Evolutionary conservation across 129 eudicot species (phyloP), one percentile per base, ranked within the genome.

Genomic region (Arctium lappa): DNA sequence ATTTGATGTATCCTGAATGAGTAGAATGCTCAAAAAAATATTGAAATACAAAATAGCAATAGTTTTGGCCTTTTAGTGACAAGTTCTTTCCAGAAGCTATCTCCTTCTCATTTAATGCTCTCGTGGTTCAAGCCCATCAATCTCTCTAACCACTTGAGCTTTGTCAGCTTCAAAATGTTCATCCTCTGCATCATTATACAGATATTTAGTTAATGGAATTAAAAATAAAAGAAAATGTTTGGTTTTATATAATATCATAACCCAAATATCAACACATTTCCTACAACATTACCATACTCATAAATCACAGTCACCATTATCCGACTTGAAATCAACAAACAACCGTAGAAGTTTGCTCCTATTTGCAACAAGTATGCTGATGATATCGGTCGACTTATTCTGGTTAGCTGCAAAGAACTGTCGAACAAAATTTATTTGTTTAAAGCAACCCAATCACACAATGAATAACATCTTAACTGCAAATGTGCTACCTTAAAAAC

Each of bases 81-180:
- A 22, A 22, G 0, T 22, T 22, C 27, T 22, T 22, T 22, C 27
- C 27, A 22, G 27, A 22, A 22, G 27, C 27, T 22, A 22, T 34
- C 68, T 60, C 68, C 68, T 60, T 60, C 65, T 53, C 65, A 60
- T 60, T 60, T 60, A 60, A 60, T 60, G 68, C 29, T 86, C 87
- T 85, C 75, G 82, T 10, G 90, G 87, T 79, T 90, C 92, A 72
- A 94, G 97, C 5, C 93, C 89, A 3, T 97, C 97, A 76, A 95
- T 95, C 89, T 95, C 97, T 81, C 87, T 89, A 73, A 95, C 93
- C 40, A 95, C 97, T 88, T 91, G 99, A 3, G 97, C 97, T 82
- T 95, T 95, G 89, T 95, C 99, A 34, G 97, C 94, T 88, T 95
- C 97, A 83, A 95, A 95, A 76, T 93, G 94, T 83, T 92, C 97